These are phyloP conservation scores for Microbotryum lychnidis-dioicae DNA, from an alignment of 1,284 basidiomycete species.

Conservation along the genomic window DNA sequence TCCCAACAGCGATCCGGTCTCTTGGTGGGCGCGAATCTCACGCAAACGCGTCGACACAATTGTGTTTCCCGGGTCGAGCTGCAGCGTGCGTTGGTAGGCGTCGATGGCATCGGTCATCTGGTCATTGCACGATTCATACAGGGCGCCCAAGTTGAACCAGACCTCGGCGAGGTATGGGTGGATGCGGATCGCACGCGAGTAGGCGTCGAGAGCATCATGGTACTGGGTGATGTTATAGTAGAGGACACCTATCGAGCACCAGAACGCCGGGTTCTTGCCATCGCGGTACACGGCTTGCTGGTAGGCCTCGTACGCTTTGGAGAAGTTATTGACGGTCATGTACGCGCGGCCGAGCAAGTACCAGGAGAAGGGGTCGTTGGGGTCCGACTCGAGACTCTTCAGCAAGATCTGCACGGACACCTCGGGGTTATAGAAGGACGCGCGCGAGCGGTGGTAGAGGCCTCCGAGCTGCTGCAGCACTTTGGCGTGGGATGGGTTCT, in stretches of 20 bases:
- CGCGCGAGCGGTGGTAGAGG: slow-evolving; percentile 91
- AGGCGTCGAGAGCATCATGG: slow-evolving; percentile 94
- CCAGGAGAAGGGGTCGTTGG: slow-evolving; percentile 96
- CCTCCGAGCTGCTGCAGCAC: slow-evolving; percentile 97
- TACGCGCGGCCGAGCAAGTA: slow-evolving; percentile 95
- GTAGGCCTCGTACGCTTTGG: slow-evolving; percentile 99
- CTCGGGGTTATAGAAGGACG: slow-evolving; percentile 91
- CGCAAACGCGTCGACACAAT: slow-evolving; percentile 66
- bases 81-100: slow-evolving; percentile 84
- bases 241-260: slow-evolving; percentile 98
- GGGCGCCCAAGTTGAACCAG: slow-evolving; percentile 94
- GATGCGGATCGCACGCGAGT: slow-evolving; percentile 94
- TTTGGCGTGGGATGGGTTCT: slow-evolving; percentile 91
- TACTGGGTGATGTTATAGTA: slow-evolving; percentile 99
- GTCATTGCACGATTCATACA: slow-evolving; percentile 99
- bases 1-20: slow-evolving; percentile 25
- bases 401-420: slow-evolving; percentile 87
- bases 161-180: slow-evolving; percentile 99
- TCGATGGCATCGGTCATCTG: slow-evolving; percentile 98
- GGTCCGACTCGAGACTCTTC: slow-evolving; percentile 87
- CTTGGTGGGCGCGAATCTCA: slow-evolving; percentile 31
- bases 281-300: slow-evolving; percentile 98
- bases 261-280: slow-evolving; percentile 96
- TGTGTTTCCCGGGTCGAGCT: slow-evolving; percentile 73
- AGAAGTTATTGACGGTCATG: slow-evolving; percentile 98